Evolutionary conservation across 164 flowering plant species (phyloP), one percentile per base, ranked within the genome.

Genomic region (Stephania yunnanensis): DNA sequence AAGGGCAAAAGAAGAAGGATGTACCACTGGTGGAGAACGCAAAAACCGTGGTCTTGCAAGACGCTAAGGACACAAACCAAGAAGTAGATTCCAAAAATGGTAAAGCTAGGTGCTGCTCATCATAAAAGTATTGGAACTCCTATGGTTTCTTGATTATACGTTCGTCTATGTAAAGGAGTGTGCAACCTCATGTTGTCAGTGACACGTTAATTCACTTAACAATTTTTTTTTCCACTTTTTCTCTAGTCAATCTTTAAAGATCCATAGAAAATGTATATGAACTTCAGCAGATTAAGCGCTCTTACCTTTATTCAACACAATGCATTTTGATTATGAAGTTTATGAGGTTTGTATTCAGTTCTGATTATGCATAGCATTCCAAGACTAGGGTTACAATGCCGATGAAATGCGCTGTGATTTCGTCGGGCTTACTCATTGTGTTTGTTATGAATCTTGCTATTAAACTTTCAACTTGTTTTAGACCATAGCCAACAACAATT

Each of bases 1-100:
- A 90, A 77, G 94, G 88, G 76, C 83, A 81, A 73, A 86, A 84
- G 78, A 87, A 86, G 70, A 82, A 76, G 68, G 91, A 86, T 20
- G 71, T 72, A 12, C 46, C 46, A 17, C 68, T 69, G 68, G 67
- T 86, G 80, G 85, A 82, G 65, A 79, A 83, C 48, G 89, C 91
- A 42, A 89, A 82, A 81, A 83, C 90, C 19, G 84, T 90, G 13
- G 83, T 89, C 67, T 71, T 90, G 71, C 86, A 86, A 52, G 83
- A 73, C 15, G 65, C 7, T 3, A 58, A 58, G 70, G 82, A 79
- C 68, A 30, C 72, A 25, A 69, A 71, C 4, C 68, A 71, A 22
- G 82, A 80, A 72, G 68, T 75, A 29, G 82, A 74, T 66, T 71
- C 64, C 9, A 79, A 78, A 68, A 46, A 83, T 15, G 76, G 68